Percentiles rank a stretch among this genome's conserved stretches.
phyloP scores from a whole-genome alignment of 495 filamentous ascomycete genomes.

The Copromyces sp. region DNA sequence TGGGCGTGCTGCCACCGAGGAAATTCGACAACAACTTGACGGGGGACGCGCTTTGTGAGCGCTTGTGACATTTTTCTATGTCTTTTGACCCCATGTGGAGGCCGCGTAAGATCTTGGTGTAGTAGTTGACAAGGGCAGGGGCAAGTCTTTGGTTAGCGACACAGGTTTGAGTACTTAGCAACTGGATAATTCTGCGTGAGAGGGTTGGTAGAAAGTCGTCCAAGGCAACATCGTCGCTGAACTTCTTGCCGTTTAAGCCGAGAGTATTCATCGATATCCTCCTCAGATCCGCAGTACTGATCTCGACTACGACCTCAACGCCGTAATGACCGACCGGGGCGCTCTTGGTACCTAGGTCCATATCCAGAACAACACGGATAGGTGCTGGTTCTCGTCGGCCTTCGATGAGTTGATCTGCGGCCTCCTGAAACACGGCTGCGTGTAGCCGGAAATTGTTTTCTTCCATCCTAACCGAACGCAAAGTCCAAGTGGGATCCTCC shows the following conservation, averaged over 20 bases:
- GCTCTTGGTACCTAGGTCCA: constrained; percentile 45
- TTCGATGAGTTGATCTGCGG: constrained; percentile 38
- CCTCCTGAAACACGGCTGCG: constrained; percentile 69
- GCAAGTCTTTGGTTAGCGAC: constrained; percentile 58
- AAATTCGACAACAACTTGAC: constrained; percentile 86
- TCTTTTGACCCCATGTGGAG: constrained; percentile 53
- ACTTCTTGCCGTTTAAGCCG: constrained; percentile 51
- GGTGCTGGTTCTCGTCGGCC: constrained; percentile 48
- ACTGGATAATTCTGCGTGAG: constrained; percentile 39
- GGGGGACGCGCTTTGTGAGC: constrained; percentile 61
- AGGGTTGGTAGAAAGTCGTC: constrained; percentile 62
- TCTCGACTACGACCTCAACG: constrained; percentile 52
- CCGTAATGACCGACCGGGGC: constrained; percentile 56
- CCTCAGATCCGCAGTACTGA: constrained; percentile 32
- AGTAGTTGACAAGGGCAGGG: constrained; percentile 50
- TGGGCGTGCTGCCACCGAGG: constrained; percentile 40
- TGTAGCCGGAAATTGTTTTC: constrained; percentile 56
- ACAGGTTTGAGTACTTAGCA: constrained; percentile 59
- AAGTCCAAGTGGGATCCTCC: constrained; percentile 68
- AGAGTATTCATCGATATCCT: constrained; percentile 46
- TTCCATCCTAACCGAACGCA: constrained; percentile 52
- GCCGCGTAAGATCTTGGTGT: constrained; percentile 64
- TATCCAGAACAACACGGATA: constrained; percentile 52
- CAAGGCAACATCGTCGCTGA: constrained; percentile 55
- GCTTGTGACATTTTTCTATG: constrained; percentile 38